Conservation (phyloP, 2,329 filamentous ascomycete species). For the Plectosphaerella sp. region DNA sequence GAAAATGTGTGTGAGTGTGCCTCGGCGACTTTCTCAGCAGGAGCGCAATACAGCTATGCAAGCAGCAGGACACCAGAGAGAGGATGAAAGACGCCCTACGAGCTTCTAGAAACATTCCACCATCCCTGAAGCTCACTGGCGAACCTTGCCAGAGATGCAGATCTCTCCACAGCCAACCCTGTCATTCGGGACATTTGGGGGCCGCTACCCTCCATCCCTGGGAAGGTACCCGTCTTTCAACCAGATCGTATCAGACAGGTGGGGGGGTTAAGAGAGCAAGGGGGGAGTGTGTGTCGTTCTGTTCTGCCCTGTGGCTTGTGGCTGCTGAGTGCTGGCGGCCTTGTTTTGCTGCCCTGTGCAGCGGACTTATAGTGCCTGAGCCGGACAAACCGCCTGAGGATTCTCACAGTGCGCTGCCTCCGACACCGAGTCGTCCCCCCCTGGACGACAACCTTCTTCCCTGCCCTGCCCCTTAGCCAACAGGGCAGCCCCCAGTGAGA, state of each 20-base stretch:
- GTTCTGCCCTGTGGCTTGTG: neutral
- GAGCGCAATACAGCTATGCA: too few relatives aligned
- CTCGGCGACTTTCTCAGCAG: too few relatives aligned
- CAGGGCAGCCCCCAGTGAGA: neutral
- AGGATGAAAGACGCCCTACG: too few relatives aligned
- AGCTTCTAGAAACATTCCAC: slow-evolving; percentile 1
- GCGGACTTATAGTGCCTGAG: too few relatives aligned
- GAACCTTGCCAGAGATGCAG: slow-evolving; percentile 1
- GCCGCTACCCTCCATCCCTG: neutral
- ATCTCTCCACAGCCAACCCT: slow-evolving; percentile 4
- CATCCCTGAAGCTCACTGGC: neutral
- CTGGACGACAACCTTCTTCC: neutral
- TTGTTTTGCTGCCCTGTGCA: too few relatives aligned
- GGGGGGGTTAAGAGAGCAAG: neutral
- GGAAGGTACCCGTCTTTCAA: neutral
- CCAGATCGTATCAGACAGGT: neutral
- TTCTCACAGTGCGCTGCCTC: neutral
- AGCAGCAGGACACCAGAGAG: too few relatives aligned
- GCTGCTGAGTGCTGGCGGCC: too few relatives aligned
- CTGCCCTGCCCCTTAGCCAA: neutral
- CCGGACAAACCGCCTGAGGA: neutral
- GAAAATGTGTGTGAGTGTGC: too few relatives aligned
- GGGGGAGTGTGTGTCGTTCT: neutral
- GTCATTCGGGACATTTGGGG: slow-evolving; percentile 1
- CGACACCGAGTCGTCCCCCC: neutral